Evolutionary conservation across 148 eudicot genomes (phyloP).

Genomic region (Persicaria maculosa): DNA sequence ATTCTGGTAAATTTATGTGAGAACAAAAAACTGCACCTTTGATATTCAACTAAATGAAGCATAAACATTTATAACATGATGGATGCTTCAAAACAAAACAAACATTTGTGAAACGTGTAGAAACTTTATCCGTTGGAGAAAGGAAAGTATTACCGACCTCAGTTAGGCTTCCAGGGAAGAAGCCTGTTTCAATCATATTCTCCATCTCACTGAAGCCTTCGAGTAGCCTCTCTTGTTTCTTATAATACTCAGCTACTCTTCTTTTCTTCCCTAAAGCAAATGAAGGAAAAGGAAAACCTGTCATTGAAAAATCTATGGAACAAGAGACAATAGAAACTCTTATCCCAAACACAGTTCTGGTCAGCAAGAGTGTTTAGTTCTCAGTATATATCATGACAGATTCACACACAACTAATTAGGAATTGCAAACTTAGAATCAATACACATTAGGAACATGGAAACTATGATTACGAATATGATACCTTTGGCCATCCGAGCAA

Average conservation of each 20-base stretch:
- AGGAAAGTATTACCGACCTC: conserved; percentile 7
- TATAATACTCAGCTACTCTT: conserved; percentile 36
- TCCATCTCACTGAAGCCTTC: conserved; percentile 44
- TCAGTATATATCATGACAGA: not conserved
- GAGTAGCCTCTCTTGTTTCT: conserved; percentile 36
- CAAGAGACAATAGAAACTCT: not conserved
- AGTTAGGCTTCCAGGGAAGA: conserved; percentile 30
- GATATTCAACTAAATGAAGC: not conserved
- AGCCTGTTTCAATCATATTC: conserved; percentile 29
- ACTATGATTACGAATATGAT: not conserved
- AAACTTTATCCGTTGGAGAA: not conserved
- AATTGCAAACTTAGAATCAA: not conserved
- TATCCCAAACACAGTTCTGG: not conserved
- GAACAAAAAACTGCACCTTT: not conserved
- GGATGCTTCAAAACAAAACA: not conserved
- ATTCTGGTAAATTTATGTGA: not conserved
- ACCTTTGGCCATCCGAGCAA: not conserved
- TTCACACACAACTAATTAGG: not conserved
- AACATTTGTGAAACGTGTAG: not conserved
- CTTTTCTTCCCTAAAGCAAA: conserved; percentile 27
- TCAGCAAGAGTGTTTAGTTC: not conserved
- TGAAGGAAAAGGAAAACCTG: not conserved
- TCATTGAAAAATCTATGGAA: conserved; percentile 7
- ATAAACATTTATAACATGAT: not conserved
- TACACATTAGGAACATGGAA: not conserved